phyloP scores from a whole-genome alignment of 1,284 basidiomycete species.

The Fistulina hepatica region DNA sequence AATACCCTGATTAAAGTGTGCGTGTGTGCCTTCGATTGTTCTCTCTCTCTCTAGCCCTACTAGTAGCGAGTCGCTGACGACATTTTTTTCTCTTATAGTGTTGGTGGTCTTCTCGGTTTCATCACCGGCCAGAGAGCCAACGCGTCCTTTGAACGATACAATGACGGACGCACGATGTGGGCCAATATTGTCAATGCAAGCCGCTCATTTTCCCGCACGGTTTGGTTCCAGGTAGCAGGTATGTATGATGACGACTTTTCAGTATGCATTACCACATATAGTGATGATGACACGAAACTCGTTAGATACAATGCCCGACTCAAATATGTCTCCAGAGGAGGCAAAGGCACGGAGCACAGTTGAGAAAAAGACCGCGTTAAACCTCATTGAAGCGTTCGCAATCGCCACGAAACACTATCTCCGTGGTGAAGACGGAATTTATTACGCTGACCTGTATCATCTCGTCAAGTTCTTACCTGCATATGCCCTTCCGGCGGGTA shows the following conservation, averaged over 20 bases:
- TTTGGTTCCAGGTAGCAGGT: conserved; percentile 60
- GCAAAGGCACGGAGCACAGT: conserved; percentile 42
- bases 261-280: no score
- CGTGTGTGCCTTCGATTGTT: conserved; percentile 19
- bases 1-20: conserved; percentile 53
- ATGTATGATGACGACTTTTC: no score
- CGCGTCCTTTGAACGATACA: conserved; percentile 66
- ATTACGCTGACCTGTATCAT: conserved; percentile 48
- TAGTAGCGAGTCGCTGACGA: no score
- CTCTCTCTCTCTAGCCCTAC: conserved; percentile 3
- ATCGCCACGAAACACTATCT: conserved; percentile 47
- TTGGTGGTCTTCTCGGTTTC: conserved; percentile 58
- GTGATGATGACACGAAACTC: neutral
- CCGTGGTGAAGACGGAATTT: conserved; percentile 46
- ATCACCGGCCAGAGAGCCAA: conserved; percentile 61
- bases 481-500: no score
- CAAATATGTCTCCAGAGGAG: conserved; percentile 21
- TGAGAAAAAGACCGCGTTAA: conserved; percentile 50
- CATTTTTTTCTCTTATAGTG: conserved; percentile 22
- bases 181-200: conserved; percentile 29
- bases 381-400: conserved; percentile 44
- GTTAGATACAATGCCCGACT: conserved; percentile 16
- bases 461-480: no score
- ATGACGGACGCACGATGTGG: conserved; percentile 63
- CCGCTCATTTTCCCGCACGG: conserved; percentile 43